Percentiles rank a stretch among this genome's conserved stretches.
These are phyloP conservation scores for Panicum miliaceum DNA, from an alignment of 176 grass and related monocot genomes.

Conservation along the genomic window DNA sequence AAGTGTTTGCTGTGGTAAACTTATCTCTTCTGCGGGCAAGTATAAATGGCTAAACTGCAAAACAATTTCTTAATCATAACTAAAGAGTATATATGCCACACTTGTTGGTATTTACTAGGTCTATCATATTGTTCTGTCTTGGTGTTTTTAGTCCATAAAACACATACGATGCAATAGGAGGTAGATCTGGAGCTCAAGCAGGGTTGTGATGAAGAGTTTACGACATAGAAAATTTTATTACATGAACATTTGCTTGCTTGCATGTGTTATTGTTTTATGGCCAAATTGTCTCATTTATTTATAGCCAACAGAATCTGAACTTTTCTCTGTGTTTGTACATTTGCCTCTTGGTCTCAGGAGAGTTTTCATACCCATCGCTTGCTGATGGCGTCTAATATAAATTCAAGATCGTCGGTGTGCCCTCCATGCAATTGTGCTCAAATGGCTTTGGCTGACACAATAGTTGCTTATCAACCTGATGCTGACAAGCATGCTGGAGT, in stretches of 20 bases:
- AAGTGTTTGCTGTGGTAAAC: neutral
- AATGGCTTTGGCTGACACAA: slow-evolving; percentile 62
- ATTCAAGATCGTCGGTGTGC: slow-evolving; percentile 38
- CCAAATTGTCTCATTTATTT: neutral
- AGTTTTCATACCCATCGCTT: neutral
- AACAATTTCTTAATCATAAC: neutral
- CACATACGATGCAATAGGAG: neutral
- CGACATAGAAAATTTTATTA: neutral
- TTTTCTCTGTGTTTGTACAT: neutral
- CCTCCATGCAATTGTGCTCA: slow-evolving; percentile 52
- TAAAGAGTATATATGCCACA: neutral
- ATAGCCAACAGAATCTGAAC: neutral
- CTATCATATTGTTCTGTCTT: neutral
- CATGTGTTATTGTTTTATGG: neutral
- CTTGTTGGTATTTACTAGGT: neutral
- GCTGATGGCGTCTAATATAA: slow-evolving; percentile 41
- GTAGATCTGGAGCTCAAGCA: neutral
- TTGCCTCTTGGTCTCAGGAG: slow-evolving; percentile 51
- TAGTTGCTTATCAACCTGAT: slow-evolving; percentile 49
- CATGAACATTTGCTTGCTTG: neutral
- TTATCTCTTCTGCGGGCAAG: neutral
- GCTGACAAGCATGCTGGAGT: slow-evolving; percentile 59
- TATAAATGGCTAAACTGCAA: neutral
- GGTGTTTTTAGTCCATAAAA: neutral
- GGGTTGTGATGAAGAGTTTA: neutral